Evolutionary conservation across 2,329 filamentous ascomycete genomes (phyloP).

Genomic region (Verticillium tricorpus): DNA sequence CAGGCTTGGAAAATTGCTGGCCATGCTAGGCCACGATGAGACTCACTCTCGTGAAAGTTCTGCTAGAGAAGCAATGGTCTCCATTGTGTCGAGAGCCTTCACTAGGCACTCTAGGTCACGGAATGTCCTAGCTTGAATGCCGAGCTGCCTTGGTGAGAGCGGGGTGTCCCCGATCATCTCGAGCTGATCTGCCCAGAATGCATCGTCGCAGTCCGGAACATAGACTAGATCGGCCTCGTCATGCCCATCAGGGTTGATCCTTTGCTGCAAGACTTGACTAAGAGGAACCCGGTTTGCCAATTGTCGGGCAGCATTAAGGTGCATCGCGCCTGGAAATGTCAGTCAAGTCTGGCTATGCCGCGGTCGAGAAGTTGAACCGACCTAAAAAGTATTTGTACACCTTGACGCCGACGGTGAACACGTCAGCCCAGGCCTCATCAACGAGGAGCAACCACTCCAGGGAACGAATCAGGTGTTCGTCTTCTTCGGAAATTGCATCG

Average conservation of each 20-base stretch:
- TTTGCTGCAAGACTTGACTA: constrained; percentile 38
- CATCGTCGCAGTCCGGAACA: constrained; percentile 28
- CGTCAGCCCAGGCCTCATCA: constrained; percentile 65
- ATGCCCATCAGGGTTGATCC: constrained; percentile 29
- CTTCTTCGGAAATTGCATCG: constrained; percentile 50
- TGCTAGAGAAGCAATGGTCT: constrained; percentile 57
- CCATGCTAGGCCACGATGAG: neutral
- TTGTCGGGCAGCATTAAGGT: constrained; percentile 50
- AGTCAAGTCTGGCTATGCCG: constrained; percentile 20
- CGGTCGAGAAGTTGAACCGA: constrained; percentile 44
- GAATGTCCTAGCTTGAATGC: constrained; percentile 55
- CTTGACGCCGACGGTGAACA: constrained; percentile 63
- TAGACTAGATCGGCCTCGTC: constrained; percentile 26
- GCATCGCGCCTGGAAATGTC: constrained; percentile 36
- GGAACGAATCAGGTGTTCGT: constrained; percentile 69
- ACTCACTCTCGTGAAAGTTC: constrained; percentile 49
- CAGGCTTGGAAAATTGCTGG: neutral
- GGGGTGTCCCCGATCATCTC: constrained; percentile 28
- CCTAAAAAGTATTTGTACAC: constrained; percentile 82
- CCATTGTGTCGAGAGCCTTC: constrained; percentile 61
- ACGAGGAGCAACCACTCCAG: constrained; percentile 82
- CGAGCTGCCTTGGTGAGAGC: constrained; percentile 36
- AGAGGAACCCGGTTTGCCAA: constrained; percentile 49
- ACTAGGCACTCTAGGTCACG: constrained; percentile 66
- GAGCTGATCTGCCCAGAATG: constrained; percentile 34